These are phyloP conservation scores for Primulina eburnea DNA, from an alignment of 257 asterid species.

Conservation along the genomic window DNA sequence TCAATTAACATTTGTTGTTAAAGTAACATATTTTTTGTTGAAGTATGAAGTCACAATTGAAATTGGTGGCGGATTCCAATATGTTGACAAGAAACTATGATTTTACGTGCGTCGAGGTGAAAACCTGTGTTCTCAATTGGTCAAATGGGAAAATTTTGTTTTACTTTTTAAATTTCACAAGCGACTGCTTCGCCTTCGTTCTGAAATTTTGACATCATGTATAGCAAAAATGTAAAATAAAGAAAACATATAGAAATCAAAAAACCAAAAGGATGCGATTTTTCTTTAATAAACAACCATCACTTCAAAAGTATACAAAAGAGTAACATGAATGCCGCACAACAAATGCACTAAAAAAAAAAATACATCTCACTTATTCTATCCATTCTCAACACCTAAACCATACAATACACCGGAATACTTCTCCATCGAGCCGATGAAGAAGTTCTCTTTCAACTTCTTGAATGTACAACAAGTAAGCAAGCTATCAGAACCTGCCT, in stretches of 20 bases:
- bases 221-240: background rate
- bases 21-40: too few relatives aligned
- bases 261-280: constrained; percentile 12
- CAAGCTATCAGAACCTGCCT: constrained; percentile 50
- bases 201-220: too few relatives aligned
- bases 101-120: too few relatives aligned
- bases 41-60: too few relatives aligned
- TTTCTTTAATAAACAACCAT: constrained; percentile 22
- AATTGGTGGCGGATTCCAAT: too few relatives aligned
- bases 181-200: too few relatives aligned
- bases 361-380: constrained; percentile 15
- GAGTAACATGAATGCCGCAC: constrained; percentile 20
- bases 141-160: too few relatives aligned
- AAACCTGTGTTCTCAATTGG: too few relatives aligned
- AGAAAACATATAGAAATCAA: background rate
- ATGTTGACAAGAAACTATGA: too few relatives aligned
- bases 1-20: too few relatives aligned
- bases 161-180: too few relatives aligned
- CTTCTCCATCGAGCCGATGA: constrained; percentile 41
- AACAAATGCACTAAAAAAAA: constrained; percentile 17
- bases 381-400: constrained; percentile 41
- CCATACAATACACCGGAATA: constrained; percentile 51
- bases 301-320: constrained; percentile 24
- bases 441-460: constrained; percentile 43
- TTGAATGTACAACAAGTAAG: constrained; percentile 38